phyloP scores from a whole-genome alignment of 768 basidiomycete species.

The Termitomyces sp. region DNA sequence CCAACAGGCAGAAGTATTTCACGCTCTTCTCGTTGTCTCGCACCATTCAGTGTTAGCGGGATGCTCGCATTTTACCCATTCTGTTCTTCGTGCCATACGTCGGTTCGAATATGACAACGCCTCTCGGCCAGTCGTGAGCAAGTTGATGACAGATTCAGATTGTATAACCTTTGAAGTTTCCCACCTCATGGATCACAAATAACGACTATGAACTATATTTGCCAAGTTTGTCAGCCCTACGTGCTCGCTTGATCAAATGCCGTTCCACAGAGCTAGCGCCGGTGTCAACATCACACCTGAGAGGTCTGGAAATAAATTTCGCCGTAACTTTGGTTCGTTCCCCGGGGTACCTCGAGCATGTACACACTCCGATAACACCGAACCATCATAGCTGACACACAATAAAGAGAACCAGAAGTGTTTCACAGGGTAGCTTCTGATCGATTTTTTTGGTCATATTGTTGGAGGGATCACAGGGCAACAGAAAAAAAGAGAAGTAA shows the following conservation, averaged over 20 bases:
- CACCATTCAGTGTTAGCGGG: too few species aligned
- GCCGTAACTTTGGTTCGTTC: neutral
- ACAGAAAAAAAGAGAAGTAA: neutral
- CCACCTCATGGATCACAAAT: neutral
- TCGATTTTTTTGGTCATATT: too few species aligned
- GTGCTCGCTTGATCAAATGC: neutral
- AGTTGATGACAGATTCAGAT: neutral
- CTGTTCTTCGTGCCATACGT: neutral
- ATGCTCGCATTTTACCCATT: neutral
- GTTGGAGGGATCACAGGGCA: neutral
- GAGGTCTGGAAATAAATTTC: neutral
- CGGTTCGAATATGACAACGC: too few species aligned
- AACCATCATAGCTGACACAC: neutral
- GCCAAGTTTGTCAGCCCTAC: neutral
- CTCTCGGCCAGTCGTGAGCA: too few species aligned
- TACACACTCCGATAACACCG: neutral
- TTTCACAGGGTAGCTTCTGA: neutral
- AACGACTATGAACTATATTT: neutral
- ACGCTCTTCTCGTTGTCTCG: neutral
- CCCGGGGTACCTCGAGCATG: neutral
- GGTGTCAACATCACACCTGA: neutral
- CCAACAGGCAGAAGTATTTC: neutral
- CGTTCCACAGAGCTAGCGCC: neutral
- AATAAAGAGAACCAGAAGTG: neutral
- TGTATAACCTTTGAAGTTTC: neutral